phyloP scores from a whole-genome alignment of 2,329 filamentous ascomycete genomes.

The Trichoderma sp. region DNA sequence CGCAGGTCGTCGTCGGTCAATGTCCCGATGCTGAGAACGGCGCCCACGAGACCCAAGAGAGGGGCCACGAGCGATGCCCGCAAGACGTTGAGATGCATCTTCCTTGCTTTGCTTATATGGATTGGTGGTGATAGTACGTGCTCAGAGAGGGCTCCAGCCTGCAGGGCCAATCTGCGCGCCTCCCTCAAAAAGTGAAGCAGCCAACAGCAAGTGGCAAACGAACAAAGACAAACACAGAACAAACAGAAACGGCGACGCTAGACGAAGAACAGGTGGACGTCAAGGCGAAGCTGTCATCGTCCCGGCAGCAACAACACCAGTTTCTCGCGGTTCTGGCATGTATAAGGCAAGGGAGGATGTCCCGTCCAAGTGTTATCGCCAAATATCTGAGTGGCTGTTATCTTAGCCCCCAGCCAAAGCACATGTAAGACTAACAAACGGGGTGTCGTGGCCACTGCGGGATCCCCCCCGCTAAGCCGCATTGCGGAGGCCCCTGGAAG shows the following conservation, averaged over 20 bases:
- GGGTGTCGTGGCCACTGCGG: constrained; percentile 22
- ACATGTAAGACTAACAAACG: not conserved
- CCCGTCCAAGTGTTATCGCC: not conserved
- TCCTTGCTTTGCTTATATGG: not conserved
- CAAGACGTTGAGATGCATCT: constrained; percentile 30
- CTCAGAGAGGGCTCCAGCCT: not conserved
- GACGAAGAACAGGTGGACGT: not conserved
- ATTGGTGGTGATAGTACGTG: not conserved
- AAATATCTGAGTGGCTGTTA: not conserved
- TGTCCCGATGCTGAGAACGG: constrained; percentile 47
- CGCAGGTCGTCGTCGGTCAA: constrained; percentile 76
- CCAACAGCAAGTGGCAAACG: not conserved
- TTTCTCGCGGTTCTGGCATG: too few species aligned
- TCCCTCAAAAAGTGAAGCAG: not conserved
- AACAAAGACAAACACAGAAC: not conserved
- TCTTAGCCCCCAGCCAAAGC: constrained; percentile 18
- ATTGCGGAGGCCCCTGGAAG: constrained; percentile 12
- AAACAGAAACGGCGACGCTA: not conserved
- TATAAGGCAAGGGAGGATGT: too few species aligned
- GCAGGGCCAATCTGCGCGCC: constrained; percentile 13
- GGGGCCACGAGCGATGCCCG: constrained; percentile 6
- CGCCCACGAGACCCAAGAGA: constrained; percentile 31
- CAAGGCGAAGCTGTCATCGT: constrained; percentile 10
- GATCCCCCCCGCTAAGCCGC: constrained; percentile 20
- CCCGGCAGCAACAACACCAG: not conserved